These are phyloP conservation scores for Candida piceae DNA, from an alignment of 805 yeast species.

Conservation along the genomic window DNA sequence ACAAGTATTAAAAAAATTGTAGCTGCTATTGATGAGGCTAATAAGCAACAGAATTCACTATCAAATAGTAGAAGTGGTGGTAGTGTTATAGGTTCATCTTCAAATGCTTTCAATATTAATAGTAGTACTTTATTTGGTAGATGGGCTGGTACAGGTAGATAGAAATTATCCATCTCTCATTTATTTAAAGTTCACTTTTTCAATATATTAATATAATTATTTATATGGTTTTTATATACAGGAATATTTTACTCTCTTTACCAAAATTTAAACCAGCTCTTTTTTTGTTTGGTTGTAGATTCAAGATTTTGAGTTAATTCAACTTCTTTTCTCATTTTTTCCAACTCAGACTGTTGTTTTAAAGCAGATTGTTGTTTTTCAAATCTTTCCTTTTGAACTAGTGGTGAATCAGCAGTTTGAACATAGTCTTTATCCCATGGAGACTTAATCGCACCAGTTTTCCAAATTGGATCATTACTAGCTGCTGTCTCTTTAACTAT, in stretches of 20 bases:
- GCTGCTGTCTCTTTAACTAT: constrained; percentile 59
- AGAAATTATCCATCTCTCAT: no score
- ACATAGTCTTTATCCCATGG: constrained; percentile 56
- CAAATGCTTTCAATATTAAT: constrained; percentile 10
- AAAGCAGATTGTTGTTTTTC: constrained; percentile 43
- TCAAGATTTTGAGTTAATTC: constrained; percentile 27
- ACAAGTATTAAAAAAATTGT: constrained; percentile 81
- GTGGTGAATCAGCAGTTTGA: constrained; percentile 30
- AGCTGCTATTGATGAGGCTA: constrained; percentile 72
- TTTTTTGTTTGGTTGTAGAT: constrained; percentile 26
- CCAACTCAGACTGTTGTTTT: constrained; percentile 35
- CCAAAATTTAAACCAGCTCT: constrained; percentile 26
- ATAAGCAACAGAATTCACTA: constrained; percentile 48
- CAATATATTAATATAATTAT: no score
- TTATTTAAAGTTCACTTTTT: no score
- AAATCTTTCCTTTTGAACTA: constrained; percentile 38
- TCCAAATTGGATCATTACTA: constrained; percentile 79
- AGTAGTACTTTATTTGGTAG: constrained; percentile 9
- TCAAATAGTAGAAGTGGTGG: constrained; percentile 13
- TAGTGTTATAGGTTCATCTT: constrained; percentile 3
- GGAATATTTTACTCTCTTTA: background rate
- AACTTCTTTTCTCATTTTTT: constrained; percentile 33
- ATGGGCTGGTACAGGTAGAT: constrained; percentile 12
- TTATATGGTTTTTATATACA: no score
- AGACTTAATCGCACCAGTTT: constrained; percentile 60